phyloP scores from a whole-genome alignment of 225 moss, liverwort and hornwort genomes.

The Neckera pumila region DNA sequence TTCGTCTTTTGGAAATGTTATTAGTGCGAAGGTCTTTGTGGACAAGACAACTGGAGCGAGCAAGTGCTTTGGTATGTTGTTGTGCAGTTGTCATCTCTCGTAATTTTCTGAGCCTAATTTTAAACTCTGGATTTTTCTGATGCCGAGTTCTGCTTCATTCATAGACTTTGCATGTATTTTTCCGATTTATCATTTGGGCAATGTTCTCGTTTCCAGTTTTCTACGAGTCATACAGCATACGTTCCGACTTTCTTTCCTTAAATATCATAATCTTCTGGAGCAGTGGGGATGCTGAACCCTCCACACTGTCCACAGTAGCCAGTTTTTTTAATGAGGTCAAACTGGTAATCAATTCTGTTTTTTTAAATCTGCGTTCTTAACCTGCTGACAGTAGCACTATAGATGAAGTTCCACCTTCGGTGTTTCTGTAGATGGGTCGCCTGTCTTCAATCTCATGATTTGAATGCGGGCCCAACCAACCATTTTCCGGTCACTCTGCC shows the following conservation, averaged over 20 bases:
- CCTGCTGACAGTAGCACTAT: neutral
- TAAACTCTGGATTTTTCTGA: neutral
- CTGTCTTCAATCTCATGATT: neutral
- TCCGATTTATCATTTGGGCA: too few relatives aligned
- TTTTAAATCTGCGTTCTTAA: neutral
- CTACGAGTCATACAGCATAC: neutral
- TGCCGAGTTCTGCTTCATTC: neutral
- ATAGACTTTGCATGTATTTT: neutral
- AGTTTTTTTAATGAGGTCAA: too few relatives aligned
- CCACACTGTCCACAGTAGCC: neutral
- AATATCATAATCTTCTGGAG: neutral
- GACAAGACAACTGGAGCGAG: slow-evolving; percentile 92
- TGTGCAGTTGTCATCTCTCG: neutral
- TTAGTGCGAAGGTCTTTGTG: slow-evolving; percentile 84
- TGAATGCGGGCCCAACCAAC: neutral
- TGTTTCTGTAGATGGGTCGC: neutral
- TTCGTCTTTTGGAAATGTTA: slow-evolving; percentile 80
- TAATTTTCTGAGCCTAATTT: neutral
- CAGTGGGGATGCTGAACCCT: neutral
- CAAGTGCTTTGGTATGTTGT: slow-evolving; percentile 79
- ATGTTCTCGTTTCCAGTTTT: neutral
- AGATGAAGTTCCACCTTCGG: neutral
- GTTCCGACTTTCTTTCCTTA: neutral
- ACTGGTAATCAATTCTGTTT: neutral
- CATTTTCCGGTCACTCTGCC: neutral